phyloP scores from a whole-genome alignment of 768 basidiomycete genomes.

The Amanita rimosa region DNA sequence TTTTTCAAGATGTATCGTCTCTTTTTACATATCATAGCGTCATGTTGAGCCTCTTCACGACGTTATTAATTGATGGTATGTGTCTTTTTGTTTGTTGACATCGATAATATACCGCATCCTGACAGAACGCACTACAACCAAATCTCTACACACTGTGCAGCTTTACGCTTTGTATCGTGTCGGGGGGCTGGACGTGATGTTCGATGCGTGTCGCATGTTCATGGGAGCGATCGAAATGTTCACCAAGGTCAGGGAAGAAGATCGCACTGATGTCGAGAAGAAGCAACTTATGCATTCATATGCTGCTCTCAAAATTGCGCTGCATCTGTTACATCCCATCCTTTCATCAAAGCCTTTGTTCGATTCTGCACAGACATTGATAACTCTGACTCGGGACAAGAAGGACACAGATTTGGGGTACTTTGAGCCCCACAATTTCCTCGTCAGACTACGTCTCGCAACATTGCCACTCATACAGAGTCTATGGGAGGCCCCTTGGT shows the following conservation, averaged over 20 bases:
- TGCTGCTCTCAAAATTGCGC: conserved; percentile 68
- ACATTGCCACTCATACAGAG: conserved; percentile 54
- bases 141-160: conserved; percentile 73
- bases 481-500: conserved; percentile 82
- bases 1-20: conserved; percentile 14
- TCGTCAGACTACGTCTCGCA: conserved; percentile 67
- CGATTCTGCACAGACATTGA: conserved; percentile 74
- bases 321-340: conserved; percentile 67
- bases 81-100: conserved; percentile 3
- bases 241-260: conserved; percentile 36
- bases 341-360: conserved; percentile 72
- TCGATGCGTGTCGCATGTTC: conserved; percentile 44
- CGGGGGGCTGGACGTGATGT: conserved; percentile 62
- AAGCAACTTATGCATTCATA: conserved; percentile 69
- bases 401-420: conserved; percentile 66
- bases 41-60: conserved; percentile 32
- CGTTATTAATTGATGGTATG: conserved; percentile 39
- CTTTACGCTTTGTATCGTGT: conserved; percentile 61
- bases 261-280: conserved; percentile 43
- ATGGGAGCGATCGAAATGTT: conserved; percentile 46
- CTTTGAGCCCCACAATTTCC: conserved; percentile 81
- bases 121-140: conserved; percentile 65
- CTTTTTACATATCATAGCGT: conserved; percentile 35
- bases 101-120: not conserved
- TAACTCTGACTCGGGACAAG: conserved; percentile 67